A percentile compares a stretch with the other conserved stretches of the same genome.
phyloP scores from a whole-genome alignment of 2,329 filamentous ascomycete species.

The Pseudopithomyces chartarum region DNA sequence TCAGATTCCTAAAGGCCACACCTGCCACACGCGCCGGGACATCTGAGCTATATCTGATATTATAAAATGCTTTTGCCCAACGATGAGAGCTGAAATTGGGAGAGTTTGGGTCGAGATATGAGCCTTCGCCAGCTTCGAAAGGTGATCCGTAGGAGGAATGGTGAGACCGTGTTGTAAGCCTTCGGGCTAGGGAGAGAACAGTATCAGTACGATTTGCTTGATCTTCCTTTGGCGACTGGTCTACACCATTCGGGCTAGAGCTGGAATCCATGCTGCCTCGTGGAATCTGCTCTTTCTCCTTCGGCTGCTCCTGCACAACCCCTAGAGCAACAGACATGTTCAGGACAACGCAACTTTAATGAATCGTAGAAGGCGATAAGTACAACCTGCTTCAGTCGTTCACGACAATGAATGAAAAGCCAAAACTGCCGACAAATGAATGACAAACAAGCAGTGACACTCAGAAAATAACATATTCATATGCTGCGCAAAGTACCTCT shows the following conservation, averaged over 20 bases:
- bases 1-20: conserved; percentile 67
- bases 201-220: conserved; percentile 17
- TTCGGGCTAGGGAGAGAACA: conserved; percentile 43
- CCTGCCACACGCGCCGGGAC: conserved; percentile 61
- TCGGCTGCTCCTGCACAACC: background rate
- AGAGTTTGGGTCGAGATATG: conserved; percentile 49
- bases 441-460: no score
- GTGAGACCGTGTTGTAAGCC: conserved; percentile 44
- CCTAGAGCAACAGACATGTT: background rate
- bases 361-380: background rate
- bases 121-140: conserved; percentile 41
- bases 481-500: no score
- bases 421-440: no score
- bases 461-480: no score
- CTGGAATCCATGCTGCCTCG: conserved; percentile 7
- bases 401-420: no score
- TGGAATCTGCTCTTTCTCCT: conserved; percentile 1
- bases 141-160: conserved; percentile 40
- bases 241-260: conserved; percentile 14
- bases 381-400: no score
- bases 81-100: conserved; percentile 48
- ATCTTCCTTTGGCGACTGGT: conserved; percentile 6
- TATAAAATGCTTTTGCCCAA: conserved; percentile 54
- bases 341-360: background rate
- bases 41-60: conserved; percentile 52